Evolutionary conservation across 345 rosid genomes (phyloP).

Genomic region (Gossypium longicalyx): DNA sequence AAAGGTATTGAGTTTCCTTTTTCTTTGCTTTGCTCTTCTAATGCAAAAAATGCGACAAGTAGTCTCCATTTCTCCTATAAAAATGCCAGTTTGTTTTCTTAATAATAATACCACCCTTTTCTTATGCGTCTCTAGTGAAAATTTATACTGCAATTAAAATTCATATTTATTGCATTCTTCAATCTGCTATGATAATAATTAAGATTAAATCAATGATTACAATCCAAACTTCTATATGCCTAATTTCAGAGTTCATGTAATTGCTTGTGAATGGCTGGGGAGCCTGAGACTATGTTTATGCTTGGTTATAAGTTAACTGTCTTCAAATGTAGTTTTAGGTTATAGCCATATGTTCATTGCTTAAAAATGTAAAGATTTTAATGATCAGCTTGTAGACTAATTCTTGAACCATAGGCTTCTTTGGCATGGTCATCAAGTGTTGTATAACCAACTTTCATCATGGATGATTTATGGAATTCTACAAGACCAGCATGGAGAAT

Average conservation of each 20-base stretch:
- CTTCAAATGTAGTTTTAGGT: background rate
- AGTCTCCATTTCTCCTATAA: background rate
- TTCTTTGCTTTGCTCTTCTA: background rate
- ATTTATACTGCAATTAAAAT: background rate
- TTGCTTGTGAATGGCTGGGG: background rate
- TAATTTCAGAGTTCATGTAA: background rate
- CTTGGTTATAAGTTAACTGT: background rate
- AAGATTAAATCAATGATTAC: background rate
- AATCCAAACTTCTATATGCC: background rate
- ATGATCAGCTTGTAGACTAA: conserved; percentile 7
- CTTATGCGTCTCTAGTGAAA: background rate
- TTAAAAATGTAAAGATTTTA: background rate
- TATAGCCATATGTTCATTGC: background rate
- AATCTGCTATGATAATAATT: background rate
- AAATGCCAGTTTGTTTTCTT: background rate
- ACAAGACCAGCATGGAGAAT: conserved; percentile 91
- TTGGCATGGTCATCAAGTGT: conserved; percentile 97
- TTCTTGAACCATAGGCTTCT: conserved; percentile 57
- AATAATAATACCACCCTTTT: background rate
- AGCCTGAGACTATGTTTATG: background rate
- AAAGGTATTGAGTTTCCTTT: conserved; percentile 46
- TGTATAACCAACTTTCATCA: conserved; percentile 91
- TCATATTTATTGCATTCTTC: background rate
- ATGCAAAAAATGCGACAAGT: background rate
- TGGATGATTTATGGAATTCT: conserved; percentile 98